Percentiles rank a stretch among this genome's conserved stretches.
Conservation (phyloP, 306 rosid species). For the Fragaria vesca region DNA sequence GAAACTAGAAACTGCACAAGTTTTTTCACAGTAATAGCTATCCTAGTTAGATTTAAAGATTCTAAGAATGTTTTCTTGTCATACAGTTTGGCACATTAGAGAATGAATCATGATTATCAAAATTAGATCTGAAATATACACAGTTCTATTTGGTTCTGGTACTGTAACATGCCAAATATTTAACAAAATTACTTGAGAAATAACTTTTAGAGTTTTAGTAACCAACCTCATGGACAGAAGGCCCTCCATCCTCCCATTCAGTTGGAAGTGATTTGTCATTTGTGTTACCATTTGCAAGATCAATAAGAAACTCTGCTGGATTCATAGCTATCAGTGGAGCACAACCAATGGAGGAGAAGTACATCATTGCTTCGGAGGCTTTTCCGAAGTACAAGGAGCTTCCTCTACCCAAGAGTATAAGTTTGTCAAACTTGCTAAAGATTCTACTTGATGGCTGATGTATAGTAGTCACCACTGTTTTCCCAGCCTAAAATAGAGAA, state of each 20-base stretch:
- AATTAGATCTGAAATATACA: too few relatives aligned
- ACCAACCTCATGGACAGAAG: slow-evolving; percentile 39
- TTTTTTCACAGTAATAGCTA: not conserved
- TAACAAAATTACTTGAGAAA: not conserved
- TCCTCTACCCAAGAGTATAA: slow-evolving; percentile 32
- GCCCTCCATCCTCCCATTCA: slow-evolving; percentile 71
- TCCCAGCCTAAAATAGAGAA: slow-evolving; percentile 31
- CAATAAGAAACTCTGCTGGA: slow-evolving; percentile 92
- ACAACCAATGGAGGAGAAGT: slow-evolving; percentile 83
- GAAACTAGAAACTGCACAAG: slow-evolving; percentile 68
- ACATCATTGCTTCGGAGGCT: slow-evolving; percentile 29
- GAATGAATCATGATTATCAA: not conserved
- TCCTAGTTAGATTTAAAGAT: not conserved
- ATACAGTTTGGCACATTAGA: not conserved
- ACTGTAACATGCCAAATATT: not conserved
- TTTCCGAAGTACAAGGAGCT: slow-evolving; percentile 31
- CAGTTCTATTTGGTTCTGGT: not conserved
- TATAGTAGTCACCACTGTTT: slow-evolving; percentile 52
- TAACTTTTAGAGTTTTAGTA: not conserved
- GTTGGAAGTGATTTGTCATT: slow-evolving; percentile 84
- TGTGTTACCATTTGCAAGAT: slow-evolving; percentile 92
- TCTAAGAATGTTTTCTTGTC: not conserved
- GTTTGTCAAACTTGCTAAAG: slow-evolving; percentile 43
- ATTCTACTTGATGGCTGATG: slow-evolving; percentile 67
- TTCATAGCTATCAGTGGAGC: slow-evolving; percentile 88